Conservation (phyloP, 176 grass and related monocot genomes). For the maize (Zea mays) region DNA sequence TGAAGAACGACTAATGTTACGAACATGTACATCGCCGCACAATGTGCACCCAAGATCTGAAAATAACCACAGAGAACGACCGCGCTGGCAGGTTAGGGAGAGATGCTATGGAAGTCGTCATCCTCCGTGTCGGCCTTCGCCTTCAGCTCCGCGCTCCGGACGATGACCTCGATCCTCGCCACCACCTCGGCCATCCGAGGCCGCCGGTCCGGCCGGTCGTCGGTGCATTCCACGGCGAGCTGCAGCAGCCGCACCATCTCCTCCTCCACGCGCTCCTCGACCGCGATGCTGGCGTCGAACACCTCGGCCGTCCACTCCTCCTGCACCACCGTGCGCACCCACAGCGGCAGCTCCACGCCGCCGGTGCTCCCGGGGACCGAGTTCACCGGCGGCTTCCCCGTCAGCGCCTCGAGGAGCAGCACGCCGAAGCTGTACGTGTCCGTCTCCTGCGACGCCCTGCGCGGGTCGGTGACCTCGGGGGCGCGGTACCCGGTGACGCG, state of each 20-base stretch:
- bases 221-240: constrained; percentile 59
- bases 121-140: constrained; percentile 30
- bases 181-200: constrained; percentile 53
- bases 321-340: constrained; percentile 64
- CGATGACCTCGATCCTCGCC: constrained; percentile 50
- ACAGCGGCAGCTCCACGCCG: constrained; percentile 63
- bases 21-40: constrained; percentile 19
- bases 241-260: constrained; percentile 65
- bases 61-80: neutral
- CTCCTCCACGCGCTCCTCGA: constrained; percentile 46
- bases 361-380: constrained; percentile 39
- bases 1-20: constrained; percentile 19
- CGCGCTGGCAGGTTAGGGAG: neutral
- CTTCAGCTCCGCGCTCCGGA: constrained; percentile 39
- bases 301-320: constrained; percentile 74
- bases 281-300: constrained; percentile 62
- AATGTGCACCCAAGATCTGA: neutral
- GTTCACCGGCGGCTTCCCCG: constrained; percentile 52
- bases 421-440: constrained; percentile 89
- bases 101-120: constrained; percentile 45
- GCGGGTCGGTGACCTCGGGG: constrained; percentile 50
- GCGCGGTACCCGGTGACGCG: constrained; percentile 59
- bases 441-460: constrained; percentile 47
- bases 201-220: constrained; percentile 39
- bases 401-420: constrained; percentile 71